Conservation (phyloP, 2,329 filamentous ascomycete genomes). For the Ophioceras dolichostomum region DNA sequence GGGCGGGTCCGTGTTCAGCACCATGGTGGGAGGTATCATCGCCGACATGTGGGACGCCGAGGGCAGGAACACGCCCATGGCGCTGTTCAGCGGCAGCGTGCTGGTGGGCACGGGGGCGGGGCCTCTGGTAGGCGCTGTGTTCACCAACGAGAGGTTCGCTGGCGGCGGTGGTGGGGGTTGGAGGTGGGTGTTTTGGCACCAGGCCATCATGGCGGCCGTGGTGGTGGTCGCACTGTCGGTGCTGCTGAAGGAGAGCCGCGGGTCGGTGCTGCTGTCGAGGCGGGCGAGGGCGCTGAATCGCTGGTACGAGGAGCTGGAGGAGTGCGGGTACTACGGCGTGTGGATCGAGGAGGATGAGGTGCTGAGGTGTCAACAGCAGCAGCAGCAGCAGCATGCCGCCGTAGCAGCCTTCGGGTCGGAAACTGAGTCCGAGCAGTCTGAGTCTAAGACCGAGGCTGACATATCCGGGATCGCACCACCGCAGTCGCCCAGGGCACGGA, state of each 20-base stretch:
- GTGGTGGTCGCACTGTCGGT: conserved; percentile 52
- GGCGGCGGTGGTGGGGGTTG: conserved; percentile 33
- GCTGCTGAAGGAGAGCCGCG: conserved; percentile 73
- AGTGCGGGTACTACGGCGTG: conserved; percentile 41
- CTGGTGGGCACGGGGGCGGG: conserved; percentile 71
- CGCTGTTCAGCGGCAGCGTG: conserved; percentile 69
- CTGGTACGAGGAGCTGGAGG: conserved; percentile 68
- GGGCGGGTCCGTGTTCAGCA: conserved; percentile 70
- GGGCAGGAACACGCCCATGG: conserved; percentile 81
- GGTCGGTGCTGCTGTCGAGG: conserved; percentile 63
- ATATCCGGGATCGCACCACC: no score
- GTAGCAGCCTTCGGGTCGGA: background rate
- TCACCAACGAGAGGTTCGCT: conserved; percentile 32
- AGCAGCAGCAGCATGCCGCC: no score
- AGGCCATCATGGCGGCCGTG: conserved; percentile 56
- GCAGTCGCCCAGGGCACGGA: conserved; percentile 1
- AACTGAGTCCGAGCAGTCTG: background rate
- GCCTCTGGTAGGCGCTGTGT: conserved; percentile 57
- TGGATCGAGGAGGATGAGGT: conserved; percentile 17
- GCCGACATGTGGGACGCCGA: conserved; percentile 72
- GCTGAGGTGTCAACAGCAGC: conserved; percentile 7
- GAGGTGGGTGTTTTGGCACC: conserved; percentile 86
- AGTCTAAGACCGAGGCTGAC: no score
- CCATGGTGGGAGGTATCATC: conserved; percentile 86
- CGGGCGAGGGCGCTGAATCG: conserved; percentile 64